These are phyloP conservation scores for Sporisorium exsertum DNA, from an alignment of 1,284 basidiomycete species.

Conservation along the genomic window DNA sequence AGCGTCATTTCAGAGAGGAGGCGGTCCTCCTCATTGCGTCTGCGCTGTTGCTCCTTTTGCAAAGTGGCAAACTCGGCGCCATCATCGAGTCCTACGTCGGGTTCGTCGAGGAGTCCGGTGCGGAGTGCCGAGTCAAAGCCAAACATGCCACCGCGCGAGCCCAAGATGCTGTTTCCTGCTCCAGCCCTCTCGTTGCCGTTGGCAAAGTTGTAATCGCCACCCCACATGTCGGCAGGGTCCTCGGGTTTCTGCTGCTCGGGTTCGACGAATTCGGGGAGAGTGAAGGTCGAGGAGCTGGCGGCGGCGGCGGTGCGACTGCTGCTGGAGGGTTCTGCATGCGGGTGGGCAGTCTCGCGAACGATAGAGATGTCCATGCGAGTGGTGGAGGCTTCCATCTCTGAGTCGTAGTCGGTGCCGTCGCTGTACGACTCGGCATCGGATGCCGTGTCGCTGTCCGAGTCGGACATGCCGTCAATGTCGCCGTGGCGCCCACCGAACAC, in stretches of 20 bases:
- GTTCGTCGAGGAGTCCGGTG: slow-evolving; percentile 36
- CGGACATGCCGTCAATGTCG: slow-evolving; percentile 29
- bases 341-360: slow-evolving; percentile 11
- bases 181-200: slow-evolving; percentile 52
- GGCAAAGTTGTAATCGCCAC: slow-evolving; percentile 46
- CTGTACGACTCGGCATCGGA: slow-evolving; percentile 42
- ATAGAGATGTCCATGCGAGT: slow-evolving; percentile 42
- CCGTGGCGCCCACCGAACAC: slow-evolving; percentile 24
- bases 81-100: slow-evolving; percentile 30
- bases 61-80: slow-evolving; percentile 37
- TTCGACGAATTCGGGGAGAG: slow-evolving; percentile 41
- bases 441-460: slow-evolving; percentile 37
- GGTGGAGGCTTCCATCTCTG: slow-evolving; percentile 35
- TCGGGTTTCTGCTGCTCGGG: slow-evolving; percentile 48
- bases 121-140: slow-evolving; percentile 48
- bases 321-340: slow-evolving; percentile 10
- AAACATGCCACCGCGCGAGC: slow-evolving; percentile 49
- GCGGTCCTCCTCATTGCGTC: slow-evolving; percentile 48
- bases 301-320: slow-evolving; percentile 10
- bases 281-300: slow-evolving; percentile 14
- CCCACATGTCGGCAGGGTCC: slow-evolving; percentile 50
- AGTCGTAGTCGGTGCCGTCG: slow-evolving; percentile 44
- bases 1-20: slow-evolving; percentile 51
- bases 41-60: slow-evolving; percentile 32
- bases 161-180: slow-evolving; percentile 45